A percentile compares a stretch with the other conserved stretches of the same genome.
Conservation (phyloP, 208 protist species). For the Tritrichomonas musculus region DNA sequence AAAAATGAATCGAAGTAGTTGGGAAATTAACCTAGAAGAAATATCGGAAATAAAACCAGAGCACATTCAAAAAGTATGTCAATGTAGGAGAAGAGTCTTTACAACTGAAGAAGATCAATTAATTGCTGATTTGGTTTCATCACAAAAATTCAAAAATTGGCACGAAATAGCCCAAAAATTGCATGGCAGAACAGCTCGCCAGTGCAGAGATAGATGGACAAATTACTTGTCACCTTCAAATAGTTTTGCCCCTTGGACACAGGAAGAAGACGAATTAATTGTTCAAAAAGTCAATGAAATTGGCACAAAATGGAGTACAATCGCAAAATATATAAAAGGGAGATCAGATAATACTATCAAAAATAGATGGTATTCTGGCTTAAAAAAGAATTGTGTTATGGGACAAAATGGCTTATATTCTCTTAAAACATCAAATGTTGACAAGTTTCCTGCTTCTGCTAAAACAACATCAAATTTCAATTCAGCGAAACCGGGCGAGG, state of each 20-base stretch:
- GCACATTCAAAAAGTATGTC: not conserved
- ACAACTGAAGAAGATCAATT: not conserved
- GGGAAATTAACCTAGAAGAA: too few species aligned
- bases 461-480: too few species aligned
- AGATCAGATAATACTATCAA: not conserved
- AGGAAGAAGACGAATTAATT: not conserved
- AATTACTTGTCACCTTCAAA: not conserved
- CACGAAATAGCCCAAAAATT: not conserved
- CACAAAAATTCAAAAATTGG: not conserved
- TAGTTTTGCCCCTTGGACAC: not conserved
- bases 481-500: too few species aligned
- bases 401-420: too few species aligned
- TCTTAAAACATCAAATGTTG: too few species aligned
- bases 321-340: not conserved
- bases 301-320: not conserved
- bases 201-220: not conserved
- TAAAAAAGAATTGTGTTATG: not conserved
- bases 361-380: not conserved
- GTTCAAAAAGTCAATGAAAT: not conserved
- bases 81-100: not conserved
- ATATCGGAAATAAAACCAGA: too few species aligned
- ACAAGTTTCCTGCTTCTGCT: too few species aligned
- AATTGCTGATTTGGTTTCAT: not conserved
- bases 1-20: too few species aligned
- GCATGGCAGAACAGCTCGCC: not conserved